These are phyloP conservation scores for Leonotis leonurus DNA, from an alignment of 257 asterid species.

Conservation along the genomic window DNA sequence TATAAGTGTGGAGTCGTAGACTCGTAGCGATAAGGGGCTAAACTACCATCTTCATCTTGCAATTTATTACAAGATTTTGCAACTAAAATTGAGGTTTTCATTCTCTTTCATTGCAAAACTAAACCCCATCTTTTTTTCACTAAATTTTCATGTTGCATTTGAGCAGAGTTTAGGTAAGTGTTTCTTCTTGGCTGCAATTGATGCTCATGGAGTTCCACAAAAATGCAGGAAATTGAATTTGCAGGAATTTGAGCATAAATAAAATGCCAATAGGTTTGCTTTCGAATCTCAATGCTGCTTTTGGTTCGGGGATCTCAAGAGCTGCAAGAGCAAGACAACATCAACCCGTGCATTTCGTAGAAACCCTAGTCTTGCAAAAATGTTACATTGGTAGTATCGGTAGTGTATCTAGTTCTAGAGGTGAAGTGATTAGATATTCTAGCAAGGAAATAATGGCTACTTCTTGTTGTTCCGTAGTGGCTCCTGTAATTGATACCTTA, in stretches of 20 bases:
- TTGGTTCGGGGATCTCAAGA: conserved; percentile 33
- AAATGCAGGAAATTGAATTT: conserved; percentile 17
- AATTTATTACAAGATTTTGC: no score
- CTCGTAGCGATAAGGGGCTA: no score
- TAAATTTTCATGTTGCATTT: no score
- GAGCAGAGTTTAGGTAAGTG: no score
- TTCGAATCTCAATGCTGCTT: conserved; percentile 37
- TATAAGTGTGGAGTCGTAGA: no score
- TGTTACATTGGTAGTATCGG: background rate
- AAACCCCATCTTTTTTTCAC: no score
- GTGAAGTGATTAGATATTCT: conserved; percentile 6
- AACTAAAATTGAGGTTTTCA: no score
- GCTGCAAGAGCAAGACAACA: conserved; percentile 32
- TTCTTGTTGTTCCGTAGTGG: conserved; percentile 39
- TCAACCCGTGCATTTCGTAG: conserved; percentile 20
- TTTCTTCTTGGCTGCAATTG: background rate
- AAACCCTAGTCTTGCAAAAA: conserved; percentile 19
- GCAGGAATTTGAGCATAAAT: background rate
- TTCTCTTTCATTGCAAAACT: no score
- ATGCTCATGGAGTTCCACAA: background rate
- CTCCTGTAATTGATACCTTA: conserved; percentile 43
- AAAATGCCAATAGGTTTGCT: conserved; percentile 50
- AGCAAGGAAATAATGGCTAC: conserved; percentile 41
- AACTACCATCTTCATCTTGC: no score
- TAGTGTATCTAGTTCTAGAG: background rate